Evolutionary conservation across 192 early-diverging fungal species (phyloP), one percentile per base, ranked within the genome.

Genomic region (Geosiphon pyriformis): DNA sequence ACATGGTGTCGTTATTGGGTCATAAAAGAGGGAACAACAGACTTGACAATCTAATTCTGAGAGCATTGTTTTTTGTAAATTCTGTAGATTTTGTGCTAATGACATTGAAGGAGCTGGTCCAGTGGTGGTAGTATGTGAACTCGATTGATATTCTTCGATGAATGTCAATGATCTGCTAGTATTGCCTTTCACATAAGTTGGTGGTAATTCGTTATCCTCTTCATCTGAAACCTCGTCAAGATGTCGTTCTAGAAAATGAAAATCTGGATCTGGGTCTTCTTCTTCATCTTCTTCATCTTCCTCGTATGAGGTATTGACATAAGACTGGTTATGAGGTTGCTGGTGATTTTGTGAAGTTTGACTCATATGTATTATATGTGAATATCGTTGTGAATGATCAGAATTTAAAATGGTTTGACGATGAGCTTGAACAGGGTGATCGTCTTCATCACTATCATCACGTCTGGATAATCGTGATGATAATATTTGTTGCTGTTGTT

Each of bases 41-140:
- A 90, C 72, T 10, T 75, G 72, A 65, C 88, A 90, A 68, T 86
- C 88, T 15, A 82, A 72, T 57, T 85, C 83, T n/a, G 46, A n/a
- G 7, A 65, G 4, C 27, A 65, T 29, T 53, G 49, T 32, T 23
- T 65, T 26, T 25, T 65, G 51, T 1, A 65, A n/a, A 20, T 23
- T 0, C 1, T 3, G n/a, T 25, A 65, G 26, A 23, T 23, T 26
- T 20, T 12, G 20, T 54, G 52, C 4, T 26, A 26, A 54, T 54
- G 37, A 6, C 15, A 15, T 42, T 42, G 37, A 10, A 10, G 37
- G 37, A 10, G 37, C 37, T 42, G 37, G 6, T 15, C 7, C 15
- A 6, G 37, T 42, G n/a, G n/a, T n/a, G n/a, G n/a, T n/a, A 10
- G 37, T 10, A 42, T 42, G 7, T 42, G 37, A 10, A n/a, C n/a